A percentile compares a stretch with the other conserved stretches of the same genome.
phyloP scores from a whole-genome alignment of 495 filamentous ascomycete genomes.

The Penicillium angulare region DNA sequence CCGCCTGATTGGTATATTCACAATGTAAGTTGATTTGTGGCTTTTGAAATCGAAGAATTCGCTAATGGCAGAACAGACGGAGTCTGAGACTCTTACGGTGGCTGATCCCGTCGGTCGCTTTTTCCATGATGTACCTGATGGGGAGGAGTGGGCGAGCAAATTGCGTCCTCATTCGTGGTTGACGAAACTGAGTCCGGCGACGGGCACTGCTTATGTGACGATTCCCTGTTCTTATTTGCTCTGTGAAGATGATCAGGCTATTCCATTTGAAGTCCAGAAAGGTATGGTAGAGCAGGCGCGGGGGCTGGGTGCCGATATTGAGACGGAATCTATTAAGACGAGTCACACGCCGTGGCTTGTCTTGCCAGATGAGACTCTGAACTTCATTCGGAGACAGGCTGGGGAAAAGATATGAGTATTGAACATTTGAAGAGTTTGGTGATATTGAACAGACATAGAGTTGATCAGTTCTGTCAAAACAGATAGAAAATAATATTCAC shows the following conservation, averaged over 20 bases:
- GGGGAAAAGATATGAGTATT: neutral
- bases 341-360: conserved; percentile 37
- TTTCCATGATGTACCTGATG: conserved; percentile 41
- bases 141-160: conserved; percentile 27
- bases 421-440: too few species aligned
- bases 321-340: conserved; percentile 30
- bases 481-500: too few species aligned
- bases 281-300: conserved; percentile 35
- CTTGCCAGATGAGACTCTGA: neutral
- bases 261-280: conserved; percentile 38
- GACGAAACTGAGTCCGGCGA: conserved; percentile 32
- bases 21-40: conserved; percentile 25
- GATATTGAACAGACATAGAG: neutral
- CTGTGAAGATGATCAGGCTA: conserved; percentile 37
- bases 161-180: conserved; percentile 34
- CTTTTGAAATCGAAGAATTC: too few species aligned
- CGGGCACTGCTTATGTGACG: conserved; percentile 26
- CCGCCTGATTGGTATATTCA: conserved; percentile 34
- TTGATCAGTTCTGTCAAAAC: too few species aligned
- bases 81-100: conserved; percentile 28
- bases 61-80: too few species aligned
- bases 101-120: conserved; percentile 29
- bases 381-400: neutral
- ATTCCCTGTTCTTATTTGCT: conserved; percentile 33
- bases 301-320: conserved; percentile 25